Conservation (phyloP, 345 rosid species). For the Triadica sebifera region DNA sequence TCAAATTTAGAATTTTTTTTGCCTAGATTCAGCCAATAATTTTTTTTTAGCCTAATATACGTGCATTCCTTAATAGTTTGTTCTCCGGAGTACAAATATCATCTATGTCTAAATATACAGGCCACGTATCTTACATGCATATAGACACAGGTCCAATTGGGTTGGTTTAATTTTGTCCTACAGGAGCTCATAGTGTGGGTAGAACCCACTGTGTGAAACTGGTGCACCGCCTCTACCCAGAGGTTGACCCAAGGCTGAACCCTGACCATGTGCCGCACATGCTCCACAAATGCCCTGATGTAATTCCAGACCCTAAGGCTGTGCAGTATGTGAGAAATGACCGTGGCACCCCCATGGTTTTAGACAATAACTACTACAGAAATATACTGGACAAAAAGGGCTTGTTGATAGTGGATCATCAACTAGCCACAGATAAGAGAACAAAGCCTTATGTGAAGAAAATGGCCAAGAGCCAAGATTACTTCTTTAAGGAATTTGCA, state of each 20-base stretch:
- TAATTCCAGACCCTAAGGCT: constrained; percentile 93
- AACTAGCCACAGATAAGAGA: constrained; percentile 76
- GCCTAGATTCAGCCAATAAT: too few species aligned
- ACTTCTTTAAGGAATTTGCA: constrained; percentile 89
- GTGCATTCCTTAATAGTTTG: too few species aligned
- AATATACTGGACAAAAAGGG: constrained; percentile 96
- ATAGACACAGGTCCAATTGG: neutral
- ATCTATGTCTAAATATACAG: neutral
- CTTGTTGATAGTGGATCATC: constrained; percentile 80
- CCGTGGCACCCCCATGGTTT: constrained; percentile 86
- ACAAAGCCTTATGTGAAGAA: constrained; percentile 89
- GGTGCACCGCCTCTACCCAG: constrained; percentile 88
- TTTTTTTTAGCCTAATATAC: too few species aligned
- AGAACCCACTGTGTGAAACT: constrained; percentile 93
- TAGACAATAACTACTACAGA: constrained; percentile 95
- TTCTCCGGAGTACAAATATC: too few species aligned
- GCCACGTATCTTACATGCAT: neutral
- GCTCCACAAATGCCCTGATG: constrained; percentile 91
- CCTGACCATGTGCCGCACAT: constrained; percentile 83
- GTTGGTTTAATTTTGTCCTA: constrained; percentile 4
- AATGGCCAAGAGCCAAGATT: constrained; percentile 89
- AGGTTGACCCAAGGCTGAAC: constrained; percentile 74
- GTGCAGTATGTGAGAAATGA: constrained; percentile 96
- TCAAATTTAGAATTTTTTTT: too few species aligned
- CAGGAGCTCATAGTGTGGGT: constrained; percentile 93